phyloP scores from a whole-genome alignment of 805 yeast genomes.

The Saturnispora silvae region DNA sequence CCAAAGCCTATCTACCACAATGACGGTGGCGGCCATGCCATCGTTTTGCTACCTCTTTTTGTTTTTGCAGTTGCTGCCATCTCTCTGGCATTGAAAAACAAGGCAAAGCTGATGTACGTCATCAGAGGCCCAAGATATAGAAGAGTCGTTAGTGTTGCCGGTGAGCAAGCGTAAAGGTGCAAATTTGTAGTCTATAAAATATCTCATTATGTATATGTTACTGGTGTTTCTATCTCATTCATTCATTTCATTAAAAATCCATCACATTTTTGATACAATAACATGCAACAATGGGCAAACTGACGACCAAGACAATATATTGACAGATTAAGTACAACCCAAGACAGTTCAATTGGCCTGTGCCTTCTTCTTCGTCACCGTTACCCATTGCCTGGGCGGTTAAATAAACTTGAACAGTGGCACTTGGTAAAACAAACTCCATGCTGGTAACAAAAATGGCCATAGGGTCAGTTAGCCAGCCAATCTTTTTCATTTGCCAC shows the following conservation, averaged over 20 bases:
- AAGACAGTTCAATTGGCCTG: conserved; percentile 43
- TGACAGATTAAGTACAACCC: conserved; percentile 41
- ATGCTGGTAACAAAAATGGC: conserved; percentile 34
- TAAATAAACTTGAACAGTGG: conserved; percentile 48
- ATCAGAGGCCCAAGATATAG: conserved; percentile 25
- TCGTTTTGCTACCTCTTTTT: conserved; percentile 4
- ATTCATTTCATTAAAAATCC: conserved; percentile 8
- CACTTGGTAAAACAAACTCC: conserved; percentile 45
- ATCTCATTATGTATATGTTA: too few relatives aligned
- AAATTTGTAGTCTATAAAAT: not conserved
- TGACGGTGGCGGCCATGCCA: conserved; percentile 3
- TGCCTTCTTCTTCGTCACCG: conserved; percentile 35
- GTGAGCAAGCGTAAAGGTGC: not conserved
- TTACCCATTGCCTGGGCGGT: conserved; percentile 49
- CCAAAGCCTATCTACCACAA: too few relatives aligned
- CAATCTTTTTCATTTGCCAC: conserved; percentile 34
- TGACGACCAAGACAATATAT: conserved; percentile 34
- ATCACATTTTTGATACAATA: conserved; percentile 27
- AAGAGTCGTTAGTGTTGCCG: conserved; percentile 11
- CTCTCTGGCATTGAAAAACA: conserved; percentile 11
- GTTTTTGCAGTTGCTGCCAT: not conserved
- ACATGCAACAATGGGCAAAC: conserved; percentile 43
- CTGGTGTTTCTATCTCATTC: too few relatives aligned
- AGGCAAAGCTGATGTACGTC: conserved; percentile 14
- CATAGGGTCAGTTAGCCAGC: conserved; percentile 37